phyloP scores from a whole-genome alignment of 164 flowering plant genomes.

The Piper betle region DNA sequence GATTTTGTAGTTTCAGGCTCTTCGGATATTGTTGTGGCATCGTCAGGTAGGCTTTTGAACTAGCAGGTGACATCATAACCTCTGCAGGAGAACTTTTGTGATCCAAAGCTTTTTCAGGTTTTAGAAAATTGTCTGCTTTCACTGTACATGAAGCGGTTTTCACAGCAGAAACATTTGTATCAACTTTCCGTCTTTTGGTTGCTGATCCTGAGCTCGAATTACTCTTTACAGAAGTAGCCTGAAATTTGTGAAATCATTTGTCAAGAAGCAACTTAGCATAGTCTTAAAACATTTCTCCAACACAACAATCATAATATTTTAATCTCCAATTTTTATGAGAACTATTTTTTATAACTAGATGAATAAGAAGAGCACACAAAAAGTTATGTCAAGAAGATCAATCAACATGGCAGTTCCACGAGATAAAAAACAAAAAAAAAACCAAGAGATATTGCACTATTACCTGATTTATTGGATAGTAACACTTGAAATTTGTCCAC shows the following conservation, averaged over 20 bases:
- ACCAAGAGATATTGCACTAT: no score
- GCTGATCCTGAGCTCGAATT: constrained; percentile 32
- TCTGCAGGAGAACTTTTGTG: constrained; percentile 23
- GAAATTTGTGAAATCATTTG: constrained; percentile 11
- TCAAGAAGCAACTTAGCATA: no score
- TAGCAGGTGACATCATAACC: constrained; percentile 12
- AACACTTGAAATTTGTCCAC: no score
- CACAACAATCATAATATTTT: no score
- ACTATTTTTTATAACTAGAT: no score
- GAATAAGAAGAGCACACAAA: no score
- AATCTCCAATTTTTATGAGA: no score
- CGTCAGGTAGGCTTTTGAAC: constrained; percentile 24
- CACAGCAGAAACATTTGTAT: constrained; percentile 13
- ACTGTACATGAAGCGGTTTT: background rate
- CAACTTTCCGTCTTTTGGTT: constrained; percentile 46
- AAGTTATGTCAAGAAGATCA: no score
- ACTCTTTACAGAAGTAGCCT: constrained; percentile 45
- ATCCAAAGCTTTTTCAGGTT: constrained; percentile 18
- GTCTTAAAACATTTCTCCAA: no score
- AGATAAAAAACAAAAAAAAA: no score
- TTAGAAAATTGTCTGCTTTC: background rate
- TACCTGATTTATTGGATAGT: no score
- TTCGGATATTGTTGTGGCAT: constrained; percentile 23
- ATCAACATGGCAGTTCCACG: no score
- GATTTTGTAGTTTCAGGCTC: constrained; percentile 31